Conservation (phyloP, 2,329 filamentous ascomycete species). For the Colletotrichum eleusines region DNA sequence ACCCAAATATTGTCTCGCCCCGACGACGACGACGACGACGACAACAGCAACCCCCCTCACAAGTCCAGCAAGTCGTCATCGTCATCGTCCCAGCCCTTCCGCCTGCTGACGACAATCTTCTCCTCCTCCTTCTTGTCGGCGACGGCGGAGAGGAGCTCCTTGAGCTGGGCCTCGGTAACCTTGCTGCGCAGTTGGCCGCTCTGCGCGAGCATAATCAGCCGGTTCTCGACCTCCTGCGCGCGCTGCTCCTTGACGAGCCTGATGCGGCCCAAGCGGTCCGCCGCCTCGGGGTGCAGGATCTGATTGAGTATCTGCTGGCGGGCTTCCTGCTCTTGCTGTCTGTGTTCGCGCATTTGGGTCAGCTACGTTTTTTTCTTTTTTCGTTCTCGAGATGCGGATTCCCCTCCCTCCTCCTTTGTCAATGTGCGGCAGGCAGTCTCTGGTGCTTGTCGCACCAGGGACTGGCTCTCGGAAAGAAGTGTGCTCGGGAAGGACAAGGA, state of each 20-base stretch:
- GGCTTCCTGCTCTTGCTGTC: conserved; percentile 71
- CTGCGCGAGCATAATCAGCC: conserved; percentile 91
- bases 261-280: conserved; percentile 93
- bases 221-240: conserved; percentile 90
- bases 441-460: background rate
- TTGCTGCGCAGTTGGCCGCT: conserved; percentile 87
- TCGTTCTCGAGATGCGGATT: background rate
- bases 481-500: conserved; percentile 1
- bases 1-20: background rate
- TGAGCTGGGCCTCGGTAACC: conserved; percentile 92
- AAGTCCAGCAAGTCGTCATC: conserved; percentile 81
- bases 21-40: background rate
- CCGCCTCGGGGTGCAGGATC: conserved; percentile 94
- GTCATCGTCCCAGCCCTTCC: conserved; percentile 88
- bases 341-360: conserved; percentile 44
- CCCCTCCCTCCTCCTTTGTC: no score
- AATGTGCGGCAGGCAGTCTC: no score
- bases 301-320: conserved; percentile 85
- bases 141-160: conserved; percentile 88
- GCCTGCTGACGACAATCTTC: conserved; percentile 87
- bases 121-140: conserved; percentile 83
- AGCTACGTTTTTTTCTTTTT: conserved; percentile 40
- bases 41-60: conserved; percentile 50
- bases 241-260: conserved; percentile 94
- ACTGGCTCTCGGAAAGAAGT: background rate